Evolutionary conservation across 129 eudicot genomes (phyloP).

Genomic region (Scalesia atractyloides): DNA sequence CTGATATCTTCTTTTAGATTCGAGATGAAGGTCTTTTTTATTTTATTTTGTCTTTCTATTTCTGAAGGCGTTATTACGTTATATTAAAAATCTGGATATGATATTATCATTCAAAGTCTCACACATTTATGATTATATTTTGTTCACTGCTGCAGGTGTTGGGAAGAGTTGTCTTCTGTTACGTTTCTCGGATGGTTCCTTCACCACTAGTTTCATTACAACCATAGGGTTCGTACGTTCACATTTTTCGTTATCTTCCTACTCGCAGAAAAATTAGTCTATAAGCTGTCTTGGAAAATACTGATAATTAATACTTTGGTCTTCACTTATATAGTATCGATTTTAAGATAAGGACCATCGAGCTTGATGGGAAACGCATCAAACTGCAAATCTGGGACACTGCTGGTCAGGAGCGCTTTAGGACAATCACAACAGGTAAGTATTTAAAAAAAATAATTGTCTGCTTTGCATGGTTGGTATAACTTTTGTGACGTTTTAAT

Average conservation of each 20-base stretch:
- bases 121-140: background rate
- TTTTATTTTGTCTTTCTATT: background rate
- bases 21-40: background rate
- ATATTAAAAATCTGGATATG: background rate
- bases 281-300: background rate
- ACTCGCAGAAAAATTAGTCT: background rate
- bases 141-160: conserved; percentile 57
- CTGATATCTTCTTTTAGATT: background rate
- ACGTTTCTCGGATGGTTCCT: conserved; percentile 96
- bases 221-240: conserved; percentile 77
- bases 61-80: background rate
- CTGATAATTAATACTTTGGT: background rate
- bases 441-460: background rate
- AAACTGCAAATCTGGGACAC: conserved; percentile 97
- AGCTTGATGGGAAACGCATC: conserved; percentile 87
- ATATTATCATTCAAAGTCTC: background rate
- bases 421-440: conserved; percentile 93
- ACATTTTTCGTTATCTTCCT: background rate
- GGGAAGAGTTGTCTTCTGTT: conserved; percentile 99
- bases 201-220: conserved; percentile 94
- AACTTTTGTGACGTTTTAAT: background rate
- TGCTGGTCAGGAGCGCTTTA: conserved; percentile 93
- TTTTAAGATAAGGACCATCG: conserved; percentile 89
- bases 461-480: conserved; percentile 4
- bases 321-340: conserved; percentile 57